Percentiles rank a stretch among this genome's conserved stretches.
phyloP scores from a whole-genome alignment of 331 rosid species.

The Acacia pycnantha region DNA sequence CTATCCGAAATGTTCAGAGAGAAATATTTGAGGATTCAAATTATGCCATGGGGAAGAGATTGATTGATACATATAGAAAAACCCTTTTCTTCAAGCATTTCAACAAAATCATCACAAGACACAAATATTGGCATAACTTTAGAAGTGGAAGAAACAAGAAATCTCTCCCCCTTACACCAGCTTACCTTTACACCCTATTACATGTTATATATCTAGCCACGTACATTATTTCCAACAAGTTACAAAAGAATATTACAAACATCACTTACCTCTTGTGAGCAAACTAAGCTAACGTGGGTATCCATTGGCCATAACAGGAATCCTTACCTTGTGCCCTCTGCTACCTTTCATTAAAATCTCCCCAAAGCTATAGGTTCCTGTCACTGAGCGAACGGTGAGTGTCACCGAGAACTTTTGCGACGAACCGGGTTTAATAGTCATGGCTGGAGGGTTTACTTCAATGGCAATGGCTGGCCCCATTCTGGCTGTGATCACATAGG shows the following conservation, averaged over 20 bases:
- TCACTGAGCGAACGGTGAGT: conserved; percentile 76
- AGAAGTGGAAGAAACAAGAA: conserved; percentile 42
- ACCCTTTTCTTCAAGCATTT: conserved; percentile 5
- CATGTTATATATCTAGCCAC: conserved; percentile 35
- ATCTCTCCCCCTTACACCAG: conserved; percentile 39
- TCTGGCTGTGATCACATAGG: conserved; percentile 74
- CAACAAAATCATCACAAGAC: conserved; percentile 28
- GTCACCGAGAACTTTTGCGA: conserved; percentile 67
- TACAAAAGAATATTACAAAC: conserved; percentile 90
- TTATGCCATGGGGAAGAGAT: conserved; percentile 1
- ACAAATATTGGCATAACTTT: conserved; percentile 45
- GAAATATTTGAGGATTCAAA: not conserved
- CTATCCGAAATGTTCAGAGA: not conserved
- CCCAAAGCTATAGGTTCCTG: conserved; percentile 81
- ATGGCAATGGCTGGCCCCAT: conserved; percentile 89
- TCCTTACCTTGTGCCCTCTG: conserved; percentile 92
- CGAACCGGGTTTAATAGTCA: conserved; percentile 77
- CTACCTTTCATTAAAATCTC: conserved; percentile 89
- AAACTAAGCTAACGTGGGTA: conserved; percentile 61
- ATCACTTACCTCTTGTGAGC: conserved; percentile 35
- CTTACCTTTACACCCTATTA: conserved; percentile 54
- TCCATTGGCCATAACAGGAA: conserved; percentile 90
- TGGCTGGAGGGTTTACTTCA: conserved; percentile 79
- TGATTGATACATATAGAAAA: not conserved
- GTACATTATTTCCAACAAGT: conserved; percentile 68